Base-by-base conservation (phyloP, 352 stramenopile species). In the Phytopythium cucurbitacearum region DNA sequence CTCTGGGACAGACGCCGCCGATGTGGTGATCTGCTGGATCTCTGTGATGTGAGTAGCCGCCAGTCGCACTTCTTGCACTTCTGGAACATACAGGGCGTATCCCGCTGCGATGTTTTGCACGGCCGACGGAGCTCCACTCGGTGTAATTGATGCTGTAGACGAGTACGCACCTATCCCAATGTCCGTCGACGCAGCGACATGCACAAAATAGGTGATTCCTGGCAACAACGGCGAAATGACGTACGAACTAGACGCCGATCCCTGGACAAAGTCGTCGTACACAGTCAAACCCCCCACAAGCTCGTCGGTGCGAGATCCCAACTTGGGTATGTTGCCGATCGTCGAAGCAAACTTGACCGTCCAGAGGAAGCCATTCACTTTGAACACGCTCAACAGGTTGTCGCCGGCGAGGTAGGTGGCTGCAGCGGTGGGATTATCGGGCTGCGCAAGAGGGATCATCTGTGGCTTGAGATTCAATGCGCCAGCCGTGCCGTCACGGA, bases 261-360 rank as follows among this genome's bases (percentile, higher is more conserved):
- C 72, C 10, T 37, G 16, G 4, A 83, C 43, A 28, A 84, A 79
- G 48, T 84, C 57, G 36, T 84, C 71, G 7, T 65, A 13, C 10
- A 85, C 49, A 6, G 64, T 57, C 48, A 91, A 47, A 2, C 57
- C 49, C 6, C 65, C 67, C 5, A 50, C 53, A 7, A 83, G 33
- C 0, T 43, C 13, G 0, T 40, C 41, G 1, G 51, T 71, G 28
- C 80, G 59, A 5, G 56, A 60, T 1, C 62, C 65, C 2, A 93
- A 63, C 13, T 56, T 60, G 5, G 78, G 58, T 0, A 90, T 60
- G 45, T 93, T 81, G 5, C 83, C 83, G 32, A 93, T 75, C 2
- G 72, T 89, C 1, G 79, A 88, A 40, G 84, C 85, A 39, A 93
- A 93, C 48, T 86, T 87, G 49, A 93, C 74, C 0, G 75, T 89